Evolutionary conservation across 78 protist species (phyloP).

Genomic region (Dictyostelium intermedium): DNA sequence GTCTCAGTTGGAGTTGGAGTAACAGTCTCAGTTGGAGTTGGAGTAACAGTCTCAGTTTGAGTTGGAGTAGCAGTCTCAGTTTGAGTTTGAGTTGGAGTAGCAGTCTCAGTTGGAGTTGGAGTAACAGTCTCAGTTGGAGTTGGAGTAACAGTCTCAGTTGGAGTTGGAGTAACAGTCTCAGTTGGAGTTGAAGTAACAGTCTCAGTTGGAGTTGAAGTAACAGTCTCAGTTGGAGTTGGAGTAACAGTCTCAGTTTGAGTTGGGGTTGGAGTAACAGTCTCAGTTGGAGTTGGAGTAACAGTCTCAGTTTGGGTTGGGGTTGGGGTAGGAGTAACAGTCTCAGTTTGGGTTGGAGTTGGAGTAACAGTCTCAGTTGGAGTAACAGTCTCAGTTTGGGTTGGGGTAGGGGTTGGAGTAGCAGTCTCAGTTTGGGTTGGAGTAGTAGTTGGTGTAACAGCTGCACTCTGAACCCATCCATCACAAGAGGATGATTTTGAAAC

Average conservation of each 20-base stretch:
- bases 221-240: not conserved
- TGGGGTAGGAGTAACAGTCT: not conserved
- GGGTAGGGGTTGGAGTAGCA: not conserved
- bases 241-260: too few relatives aligned
- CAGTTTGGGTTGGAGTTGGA: not conserved
- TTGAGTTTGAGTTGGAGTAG: not conserved
- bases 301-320: not conserved
- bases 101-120: not conserved
- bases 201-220: not conserved
- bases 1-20: not conserved
- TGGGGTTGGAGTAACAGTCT: not conserved
- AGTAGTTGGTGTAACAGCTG: not conserved
- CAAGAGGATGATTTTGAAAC: not conserved
- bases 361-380: not conserved
- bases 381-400: not conserved
- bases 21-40: not conserved
- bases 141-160: not conserved
- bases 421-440: constrained; percentile 4
- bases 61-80: not conserved
- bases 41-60: not conserved
- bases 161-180: not conserved
- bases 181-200: not conserved
- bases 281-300: not conserved
- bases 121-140: not conserved
- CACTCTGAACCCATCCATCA: not conserved